Percentiles rank a stretch among this genome's conserved stretches.
Conservation (phyloP, 176 grass and related monocot species). For the Oryza rufipogon region DNA sequence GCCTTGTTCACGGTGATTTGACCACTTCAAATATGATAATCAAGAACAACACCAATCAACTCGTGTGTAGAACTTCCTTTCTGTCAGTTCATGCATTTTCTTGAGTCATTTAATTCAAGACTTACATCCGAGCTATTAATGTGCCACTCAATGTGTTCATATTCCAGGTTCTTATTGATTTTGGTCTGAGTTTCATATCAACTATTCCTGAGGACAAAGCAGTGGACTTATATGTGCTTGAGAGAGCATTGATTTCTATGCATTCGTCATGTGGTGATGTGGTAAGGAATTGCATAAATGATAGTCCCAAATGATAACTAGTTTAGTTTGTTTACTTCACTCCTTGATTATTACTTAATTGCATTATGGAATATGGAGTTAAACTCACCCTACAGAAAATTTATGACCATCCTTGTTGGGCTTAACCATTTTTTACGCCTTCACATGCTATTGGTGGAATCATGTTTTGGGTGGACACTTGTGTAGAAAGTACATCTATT, state of each 20-base stretch:
- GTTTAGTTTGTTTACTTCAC: background rate
- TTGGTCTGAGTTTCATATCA: conserved; percentile 94
- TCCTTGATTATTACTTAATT: background rate
- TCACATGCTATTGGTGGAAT: background rate
- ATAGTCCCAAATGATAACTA: background rate
- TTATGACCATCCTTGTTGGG: background rate
- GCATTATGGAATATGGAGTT: background rate
- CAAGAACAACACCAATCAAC: conserved; percentile 61
- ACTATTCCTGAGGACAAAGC: conserved; percentile 92
- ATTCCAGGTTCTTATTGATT: conserved; percentile 90
- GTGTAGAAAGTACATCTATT: background rate
- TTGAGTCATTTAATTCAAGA: conserved; percentile 12
- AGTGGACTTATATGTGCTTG: conserved; percentile 90
- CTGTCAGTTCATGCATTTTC: conserved; percentile 5
- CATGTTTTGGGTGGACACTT: background rate
- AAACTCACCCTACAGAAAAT: background rate
- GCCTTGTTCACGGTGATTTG: conserved; percentile 90
- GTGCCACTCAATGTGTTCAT: conserved; percentile 25
- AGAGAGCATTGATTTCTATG: conserved; percentile 96
- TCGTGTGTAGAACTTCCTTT: conserved; percentile 50
- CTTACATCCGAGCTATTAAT: conserved; percentile 9
- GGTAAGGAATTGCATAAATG: conserved; percentile 54
- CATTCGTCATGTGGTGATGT: conserved; percentile 92
- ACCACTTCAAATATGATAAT: conserved; percentile 98
- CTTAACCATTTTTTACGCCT: background rate